These are phyloP conservation scores for Peltaster fructicola DNA, from an alignment of 2,329 filamentous ascomycete genomes.

Conservation along the genomic window DNA sequence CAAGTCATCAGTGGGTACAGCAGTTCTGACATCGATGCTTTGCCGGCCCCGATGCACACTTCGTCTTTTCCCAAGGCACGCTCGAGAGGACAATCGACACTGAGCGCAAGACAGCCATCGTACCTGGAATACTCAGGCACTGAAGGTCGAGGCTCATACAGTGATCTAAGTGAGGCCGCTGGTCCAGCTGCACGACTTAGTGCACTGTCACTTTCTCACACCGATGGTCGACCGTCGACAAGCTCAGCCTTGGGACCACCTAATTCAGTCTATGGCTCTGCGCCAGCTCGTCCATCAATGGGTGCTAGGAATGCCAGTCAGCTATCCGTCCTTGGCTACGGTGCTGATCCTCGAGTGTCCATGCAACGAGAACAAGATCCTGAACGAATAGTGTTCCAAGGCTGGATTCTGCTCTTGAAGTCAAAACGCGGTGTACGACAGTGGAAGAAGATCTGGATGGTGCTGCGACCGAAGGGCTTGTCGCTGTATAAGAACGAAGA, in stretches of 20 bases:
- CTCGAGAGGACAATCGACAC: slow-evolving; percentile 13
- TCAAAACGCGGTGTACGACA: slow-evolving; percentile 69
- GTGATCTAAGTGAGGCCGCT: slow-evolving; percentile 51
- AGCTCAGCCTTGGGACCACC: slow-evolving; percentile 14
- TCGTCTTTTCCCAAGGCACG: slow-evolving; percentile 11
- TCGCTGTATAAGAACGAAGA: slow-evolving; percentile 83
- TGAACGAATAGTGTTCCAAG: slow-evolving; percentile 86
- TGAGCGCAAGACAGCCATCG: slow-evolving; percentile 36
- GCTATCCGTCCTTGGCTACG: slow-evolving; percentile 34
- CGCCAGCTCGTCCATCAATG: slow-evolving; percentile 10
- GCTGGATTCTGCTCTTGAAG: slow-evolving; percentile 71
- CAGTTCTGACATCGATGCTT: slow-evolving; percentile 27
- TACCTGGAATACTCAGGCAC: slow-evolving; percentile 45
- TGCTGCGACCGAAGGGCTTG: slow-evolving; percentile 68
- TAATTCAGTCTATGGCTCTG: slow-evolving; percentile 20
- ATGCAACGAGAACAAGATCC: too few relatives aligned
- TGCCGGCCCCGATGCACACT: slow-evolving; percentile 4
- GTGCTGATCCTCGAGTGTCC: slow-evolving; percentile 16
- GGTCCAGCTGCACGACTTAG: slow-evolving; percentile 16
- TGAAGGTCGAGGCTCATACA: slow-evolving; percentile 53
- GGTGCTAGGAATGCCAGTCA: slow-evolving; percentile 41
- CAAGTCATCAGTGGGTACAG: slow-evolving; percentile 20
- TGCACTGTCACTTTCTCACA: slow-evolving; percentile 15
- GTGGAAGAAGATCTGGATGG: slow-evolving; percentile 92
- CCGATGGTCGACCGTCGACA: slow-evolving; percentile 17